Evolutionary conservation across 176 grass and related monocot genomes (phyloP), one percentile per base, ranked within the genome.

Genomic region (Coix lacrymajobi): DNA sequence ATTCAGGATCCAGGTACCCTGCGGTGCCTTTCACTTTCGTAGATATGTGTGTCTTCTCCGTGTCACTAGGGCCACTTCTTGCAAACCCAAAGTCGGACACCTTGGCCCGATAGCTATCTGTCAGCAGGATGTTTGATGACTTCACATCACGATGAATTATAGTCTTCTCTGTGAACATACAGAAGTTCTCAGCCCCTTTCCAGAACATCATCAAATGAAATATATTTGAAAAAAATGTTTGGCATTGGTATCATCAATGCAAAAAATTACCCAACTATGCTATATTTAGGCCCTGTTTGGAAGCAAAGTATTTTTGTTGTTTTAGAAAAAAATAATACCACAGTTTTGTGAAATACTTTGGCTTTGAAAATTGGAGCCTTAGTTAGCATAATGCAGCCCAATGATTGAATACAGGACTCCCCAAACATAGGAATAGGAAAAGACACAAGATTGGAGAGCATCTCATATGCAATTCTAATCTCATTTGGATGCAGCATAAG

Each of bases 111-210:
- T 90, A 99, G 81, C 83, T 92, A 57, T 99, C 97, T 33, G 97
- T 99, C 25, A 99, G 85, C 38, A 99, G 87, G 87, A 99, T 99
- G 78, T 99, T 99, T 41, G 96, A 99, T 41, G 96, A 99, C 86
- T 99, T 99, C 28, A 99, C 96, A 85, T 99, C 96, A 9, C 96
- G 93, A 72, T 99, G 96, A 78, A 99, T 99, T 91, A 99, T 99
- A 0, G 93, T 99, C 87, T 92, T 99, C 74, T 99, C 96, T 99
- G 91, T 85, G 63, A 63, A 90, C 37, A 88, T 31, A 66, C 29
- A 90, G 2, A 81, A 60, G 22, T 73, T 79, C 38, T 82, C 33
- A 84, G 65, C 54, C 38, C 26, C 17, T 60, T 69, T 33, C 60
- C 13, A 83, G 43, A 37, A 80, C 31, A 48, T 70, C 39, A 30